A percentile compares a stretch with the other conserved stretches of the same genome.
These are phyloP conservation scores for Boletus rex-veris DNA, from an alignment of 768 basidiomycete species.

Conservation along the genomic window DNA sequence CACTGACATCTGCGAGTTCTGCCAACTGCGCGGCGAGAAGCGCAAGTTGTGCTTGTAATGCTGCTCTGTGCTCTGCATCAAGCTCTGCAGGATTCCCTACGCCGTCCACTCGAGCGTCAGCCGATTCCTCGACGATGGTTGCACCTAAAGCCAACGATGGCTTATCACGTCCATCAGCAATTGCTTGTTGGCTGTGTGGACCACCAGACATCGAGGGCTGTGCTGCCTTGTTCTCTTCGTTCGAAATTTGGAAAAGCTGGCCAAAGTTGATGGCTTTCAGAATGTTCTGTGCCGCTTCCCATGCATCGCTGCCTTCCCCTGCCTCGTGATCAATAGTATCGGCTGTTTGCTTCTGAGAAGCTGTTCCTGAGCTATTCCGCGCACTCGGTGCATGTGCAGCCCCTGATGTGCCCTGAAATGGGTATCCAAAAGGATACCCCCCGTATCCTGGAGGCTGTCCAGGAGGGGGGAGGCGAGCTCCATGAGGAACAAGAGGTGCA, in stretches of 20 bases:
- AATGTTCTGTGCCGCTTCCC: conserved; percentile 76
- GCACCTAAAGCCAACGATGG: conserved; percentile 2
- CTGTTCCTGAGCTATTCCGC: background rate
- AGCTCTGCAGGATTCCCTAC: conserved; percentile 23
- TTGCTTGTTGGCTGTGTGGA: background rate
- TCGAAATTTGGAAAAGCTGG: conserved; percentile 41
- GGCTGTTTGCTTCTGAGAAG: conserved; percentile 14
- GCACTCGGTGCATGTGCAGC: background rate
- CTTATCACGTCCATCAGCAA: conserved; percentile 1
- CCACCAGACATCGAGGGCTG: conserved; percentile 6
- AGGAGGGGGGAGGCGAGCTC: conserved; percentile 32
- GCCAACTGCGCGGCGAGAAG: conserved; percentile 69
- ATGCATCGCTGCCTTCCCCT: conserved; percentile 55
- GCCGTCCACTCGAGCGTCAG: conserved; percentile 4
- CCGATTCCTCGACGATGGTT: background rate
- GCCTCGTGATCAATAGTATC: conserved; percentile 28
- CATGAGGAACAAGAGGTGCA: conserved; percentile 40
- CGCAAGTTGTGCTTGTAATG: conserved; percentile 69
- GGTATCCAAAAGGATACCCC: conserved; percentile 39
- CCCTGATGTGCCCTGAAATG: conserved; percentile 23
- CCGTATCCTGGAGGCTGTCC: conserved; percentile 35
- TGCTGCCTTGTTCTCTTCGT: conserved; percentile 21
- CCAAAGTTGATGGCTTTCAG: conserved; percentile 76
- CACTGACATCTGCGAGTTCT: conserved; percentile 52
- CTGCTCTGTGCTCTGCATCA: conserved; percentile 51